Evolutionary conservation across 2,329 filamentous ascomycete species (phyloP).

Genomic region (Botrytis cinerea): DNA sequence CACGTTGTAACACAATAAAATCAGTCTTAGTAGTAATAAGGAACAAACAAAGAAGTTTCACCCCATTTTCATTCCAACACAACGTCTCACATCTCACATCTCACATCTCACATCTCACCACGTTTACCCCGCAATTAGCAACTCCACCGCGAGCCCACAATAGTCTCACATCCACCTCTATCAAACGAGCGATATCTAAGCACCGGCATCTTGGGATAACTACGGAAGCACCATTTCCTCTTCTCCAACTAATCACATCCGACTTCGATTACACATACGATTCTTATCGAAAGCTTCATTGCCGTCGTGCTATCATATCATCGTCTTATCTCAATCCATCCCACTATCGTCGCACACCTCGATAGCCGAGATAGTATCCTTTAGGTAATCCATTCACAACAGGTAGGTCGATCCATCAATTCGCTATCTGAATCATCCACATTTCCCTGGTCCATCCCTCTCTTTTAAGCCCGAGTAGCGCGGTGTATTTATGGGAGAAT

Average conservation of each 20-base stretch:
- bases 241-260: background rate
- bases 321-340: background rate
- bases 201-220: conserved; percentile 1
- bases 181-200: background rate
- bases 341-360: background rate
- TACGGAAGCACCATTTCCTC: background rate
- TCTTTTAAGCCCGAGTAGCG: background rate
- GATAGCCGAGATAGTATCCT: background rate
- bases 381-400: background rate
- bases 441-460: background rate
- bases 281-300: background rate
- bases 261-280: background rate
- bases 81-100: no score
- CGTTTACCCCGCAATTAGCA: background rate
- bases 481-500: background rate
- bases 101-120: background rate
- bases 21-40: background rate
- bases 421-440: background rate
- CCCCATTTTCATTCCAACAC: background rate
- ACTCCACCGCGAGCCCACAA: background rate
- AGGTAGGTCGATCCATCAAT: background rate
- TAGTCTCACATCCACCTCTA: background rate
- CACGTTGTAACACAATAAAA: background rate
- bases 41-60: background rate
- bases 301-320: background rate